phyloP scores from a whole-genome alignment of 2,329 filamentous ascomycete genomes.

The Sclerotinia borealis region DNA sequence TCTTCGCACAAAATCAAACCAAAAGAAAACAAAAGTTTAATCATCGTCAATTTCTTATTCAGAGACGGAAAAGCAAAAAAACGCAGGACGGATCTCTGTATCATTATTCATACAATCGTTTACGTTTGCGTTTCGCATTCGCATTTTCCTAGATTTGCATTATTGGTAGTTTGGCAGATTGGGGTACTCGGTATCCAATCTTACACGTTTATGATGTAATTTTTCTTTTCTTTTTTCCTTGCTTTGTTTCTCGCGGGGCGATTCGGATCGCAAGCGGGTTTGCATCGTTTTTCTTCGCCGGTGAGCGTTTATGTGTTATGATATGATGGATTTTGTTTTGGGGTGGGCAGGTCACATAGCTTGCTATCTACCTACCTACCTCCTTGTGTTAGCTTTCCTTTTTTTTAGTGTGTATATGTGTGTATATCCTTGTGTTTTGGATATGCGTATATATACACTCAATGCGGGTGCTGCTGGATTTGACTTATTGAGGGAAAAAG shows the following conservation, averaged over 20 bases:
- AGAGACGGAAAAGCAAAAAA: not conserved
- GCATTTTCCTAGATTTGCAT: not conserved
- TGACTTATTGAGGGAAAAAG: not conserved
- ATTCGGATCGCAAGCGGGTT: not conserved
- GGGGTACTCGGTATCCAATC: not conserved
- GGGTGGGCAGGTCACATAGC: conserved; percentile 1
- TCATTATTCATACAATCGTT: not conserved
- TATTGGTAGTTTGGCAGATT: conserved; percentile 8
- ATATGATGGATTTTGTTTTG: conserved; percentile 3
- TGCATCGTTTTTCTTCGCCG: not conserved
- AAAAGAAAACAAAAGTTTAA: not conserved
- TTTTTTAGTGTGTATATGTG: not conserved
- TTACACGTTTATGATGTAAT: conserved; percentile 2
- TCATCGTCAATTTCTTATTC: not conserved
- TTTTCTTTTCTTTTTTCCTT: not conserved
- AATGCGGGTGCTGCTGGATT: not conserved
- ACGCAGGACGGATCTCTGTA: conserved; percentile 1
- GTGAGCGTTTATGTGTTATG: conserved; percentile 3
- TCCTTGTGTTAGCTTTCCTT: not conserved
- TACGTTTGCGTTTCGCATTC: not conserved
- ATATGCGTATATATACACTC: not conserved
- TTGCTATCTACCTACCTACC: not conserved
- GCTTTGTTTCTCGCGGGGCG: not conserved
- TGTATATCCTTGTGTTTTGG: not conserved
- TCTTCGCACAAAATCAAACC: not conserved